Evolutionary conservation across 257 asterid genomes (phyloP).

Genomic region (Thymus quinquecostatus): DNA sequence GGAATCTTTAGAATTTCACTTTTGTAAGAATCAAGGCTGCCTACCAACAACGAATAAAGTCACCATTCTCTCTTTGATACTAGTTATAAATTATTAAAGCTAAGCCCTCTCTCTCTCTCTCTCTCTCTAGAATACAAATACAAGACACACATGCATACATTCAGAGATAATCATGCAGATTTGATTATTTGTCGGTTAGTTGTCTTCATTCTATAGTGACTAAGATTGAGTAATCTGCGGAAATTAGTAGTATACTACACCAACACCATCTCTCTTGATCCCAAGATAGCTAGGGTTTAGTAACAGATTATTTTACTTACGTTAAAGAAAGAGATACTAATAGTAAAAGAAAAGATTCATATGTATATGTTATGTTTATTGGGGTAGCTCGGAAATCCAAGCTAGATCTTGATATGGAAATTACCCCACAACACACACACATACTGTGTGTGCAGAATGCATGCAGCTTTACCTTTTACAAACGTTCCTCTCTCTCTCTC

Average conservation of each 20-base stretch:
- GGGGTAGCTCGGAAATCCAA: constrained; percentile 43
- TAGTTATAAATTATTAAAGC: constrained; percentile 17
- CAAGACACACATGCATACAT: constrained; percentile 34
- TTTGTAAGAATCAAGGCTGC: constrained; percentile 60
- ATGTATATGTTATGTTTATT: not conserved
- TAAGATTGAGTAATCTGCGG: constrained; percentile 33
- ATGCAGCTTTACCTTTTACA: constrained; percentile 43
- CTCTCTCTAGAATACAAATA: constrained; percentile 6
- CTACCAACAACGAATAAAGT: constrained; percentile 56
- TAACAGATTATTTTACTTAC: constrained; percentile 3
- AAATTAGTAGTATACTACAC: constrained; percentile 9
- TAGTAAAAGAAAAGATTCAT: not conserved
- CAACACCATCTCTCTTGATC: constrained; percentile 34
- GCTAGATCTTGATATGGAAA: constrained; percentile 41
- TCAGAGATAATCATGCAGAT: constrained; percentile 45
- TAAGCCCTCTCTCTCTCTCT: constrained; percentile 30
- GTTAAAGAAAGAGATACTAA: not conserved
- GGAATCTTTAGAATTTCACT: constrained; percentile 54
- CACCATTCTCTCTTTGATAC: constrained; percentile 24
- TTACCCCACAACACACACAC: not conserved
- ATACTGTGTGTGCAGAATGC: constrained; percentile 30
- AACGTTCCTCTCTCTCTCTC: constrained; percentile 27
- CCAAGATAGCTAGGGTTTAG: constrained; percentile 37
- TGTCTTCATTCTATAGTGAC: constrained; percentile 38
- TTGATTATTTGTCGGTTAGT: constrained; percentile 68